Base-by-base conservation (phyloP, 148 eudicot genomes). In the Cornus controversa region DNA sequence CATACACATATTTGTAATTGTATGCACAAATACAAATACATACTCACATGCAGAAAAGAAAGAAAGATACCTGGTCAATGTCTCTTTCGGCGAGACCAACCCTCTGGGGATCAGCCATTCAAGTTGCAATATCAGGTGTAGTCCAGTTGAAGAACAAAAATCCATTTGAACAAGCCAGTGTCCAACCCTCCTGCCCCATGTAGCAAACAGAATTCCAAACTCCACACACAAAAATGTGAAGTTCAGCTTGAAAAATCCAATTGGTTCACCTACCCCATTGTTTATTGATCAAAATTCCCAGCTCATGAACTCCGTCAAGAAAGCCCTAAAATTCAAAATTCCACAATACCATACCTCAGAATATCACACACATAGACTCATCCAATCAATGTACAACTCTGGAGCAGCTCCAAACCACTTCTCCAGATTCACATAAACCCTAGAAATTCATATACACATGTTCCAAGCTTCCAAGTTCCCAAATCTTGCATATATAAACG, bases 91-190 rank as follows among this genome's bases (percentile, higher is more conserved):
- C 87, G 47, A 82, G 80, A 83, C 85, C 72, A 84, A 37, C 27
- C 85, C 82, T 89, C 77, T 82, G 86, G 75, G 85, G 76, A 89
- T 94, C 98, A 88, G 89, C 97, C 98, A 92, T 94, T 89, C 91
- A 94, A 81, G 82, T 87, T 78, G 87, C 79, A 87, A 85, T 77
- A 79, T 74, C 82, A 83, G 72, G 70, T 40, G 37, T 73, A 82
- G 72, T 67, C 72, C 78, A 78, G 74, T 42, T 37, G 75, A 75
- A 63, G 83, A 84, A 77, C 80, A 75, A 76, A 86, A 83, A 88
- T 85, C 93, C 97, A 91, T 93, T 81, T 84, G 89, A 84, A 87
- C 63, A 84, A 10, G 42, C 25, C 83, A 72, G 37, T 69, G 28
- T 23, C 54, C 79, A 67, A 70, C 67, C 76, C 82, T 40, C 73